Evolutionary conservation across 441 rosid genomes (phyloP).

Genomic region (Gossypium laxum): DNA sequence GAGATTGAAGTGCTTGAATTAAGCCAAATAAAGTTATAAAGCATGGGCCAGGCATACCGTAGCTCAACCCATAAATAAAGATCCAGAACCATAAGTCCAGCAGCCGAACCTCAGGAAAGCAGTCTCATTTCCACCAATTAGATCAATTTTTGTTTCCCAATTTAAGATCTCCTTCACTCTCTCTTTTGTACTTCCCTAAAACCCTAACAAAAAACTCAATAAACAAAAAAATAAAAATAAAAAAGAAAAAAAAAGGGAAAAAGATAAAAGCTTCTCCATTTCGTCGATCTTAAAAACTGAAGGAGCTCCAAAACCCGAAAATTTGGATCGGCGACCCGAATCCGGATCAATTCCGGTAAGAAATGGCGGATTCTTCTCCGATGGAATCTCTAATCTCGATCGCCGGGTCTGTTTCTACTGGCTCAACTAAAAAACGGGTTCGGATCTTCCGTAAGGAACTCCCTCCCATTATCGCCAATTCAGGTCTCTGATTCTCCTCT

Average conservation of each 20-base stretch:
- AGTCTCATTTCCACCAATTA: neutral
- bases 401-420: conserved; percentile 42
- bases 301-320: neutral
- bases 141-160: neutral
- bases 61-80: neutral
- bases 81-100: neutral
- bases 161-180: neutral
- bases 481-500: conserved; percentile 26
- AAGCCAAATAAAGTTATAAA: neutral
- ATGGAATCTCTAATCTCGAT: conserved; percentile 48
- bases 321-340: conserved; percentile 10
- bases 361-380: conserved; percentile 42
- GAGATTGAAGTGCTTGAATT: no score
- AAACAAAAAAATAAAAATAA: neutral
- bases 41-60: neutral
- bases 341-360: conserved; percentile 21
- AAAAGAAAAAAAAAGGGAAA: neutral
- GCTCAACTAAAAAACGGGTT: conserved; percentile 53
- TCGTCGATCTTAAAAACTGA: neutral
- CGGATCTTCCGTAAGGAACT: conserved; percentile 60
- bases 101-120: neutral
- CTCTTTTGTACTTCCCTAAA: neutral
- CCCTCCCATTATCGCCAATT: conserved; percentile 36
- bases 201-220: conserved; percentile 10
- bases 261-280: neutral